Evolutionary conservation across 2,329 filamentous ascomycete species (phyloP).

Genomic region (Davidsoniella australis): DNA sequence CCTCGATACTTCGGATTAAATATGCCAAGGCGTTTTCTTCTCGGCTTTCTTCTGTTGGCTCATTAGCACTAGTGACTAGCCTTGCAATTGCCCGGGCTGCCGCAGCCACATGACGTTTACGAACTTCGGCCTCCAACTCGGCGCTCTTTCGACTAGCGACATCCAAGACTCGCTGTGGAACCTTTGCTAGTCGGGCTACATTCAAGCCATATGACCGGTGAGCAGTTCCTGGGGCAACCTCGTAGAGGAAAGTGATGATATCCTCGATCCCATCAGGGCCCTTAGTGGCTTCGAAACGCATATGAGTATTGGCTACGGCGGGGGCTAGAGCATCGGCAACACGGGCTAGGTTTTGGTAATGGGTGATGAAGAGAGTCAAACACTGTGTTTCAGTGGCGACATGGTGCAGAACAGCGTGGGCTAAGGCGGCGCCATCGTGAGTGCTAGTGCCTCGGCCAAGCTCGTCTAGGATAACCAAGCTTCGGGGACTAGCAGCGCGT

Average conservation of each 20-base stretch:
- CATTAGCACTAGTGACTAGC: slow-evolving; percentile 20
- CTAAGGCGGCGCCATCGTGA: slow-evolving; percentile 91
- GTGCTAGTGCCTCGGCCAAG: slow-evolving; percentile 85
- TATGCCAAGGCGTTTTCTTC: slow-evolving; percentile 31
- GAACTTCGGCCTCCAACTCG: slow-evolving; percentile 62
- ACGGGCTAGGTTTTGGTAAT: slow-evolving; percentile 72
- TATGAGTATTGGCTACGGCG: slow-evolving; percentile 74
- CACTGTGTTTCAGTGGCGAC: slow-evolving; percentile 59
- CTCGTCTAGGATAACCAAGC: slow-evolving; percentile 84
- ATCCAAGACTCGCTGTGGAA: slow-evolving; percentile 62
- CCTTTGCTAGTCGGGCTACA: slow-evolving; percentile 69
- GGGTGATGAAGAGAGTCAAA: slow-evolving; percentile 88
- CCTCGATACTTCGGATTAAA: slow-evolving; percentile 38
- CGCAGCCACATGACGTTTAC: slow-evolving; percentile 36
- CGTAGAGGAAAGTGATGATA: slow-evolving; percentile 87
- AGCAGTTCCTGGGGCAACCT: slow-evolving; percentile 77
- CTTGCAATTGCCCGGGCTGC: slow-evolving; percentile 19
- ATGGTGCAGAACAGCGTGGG: slow-evolving; percentile 75
- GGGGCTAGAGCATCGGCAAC: slow-evolving; percentile 51
- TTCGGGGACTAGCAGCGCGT: slow-evolving; percentile 69
- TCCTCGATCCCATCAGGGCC: slow-evolving; percentile 37
- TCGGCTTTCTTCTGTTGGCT: neutral
- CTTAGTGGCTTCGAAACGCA: slow-evolving; percentile 52
- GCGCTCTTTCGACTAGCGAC: slow-evolving; percentile 63
- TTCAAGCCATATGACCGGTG: slow-evolving; percentile 91